Evolutionary conservation across 2,329 filamentous ascomycete species (phyloP).

Genomic region (Epicoccum nigrum): DNA sequence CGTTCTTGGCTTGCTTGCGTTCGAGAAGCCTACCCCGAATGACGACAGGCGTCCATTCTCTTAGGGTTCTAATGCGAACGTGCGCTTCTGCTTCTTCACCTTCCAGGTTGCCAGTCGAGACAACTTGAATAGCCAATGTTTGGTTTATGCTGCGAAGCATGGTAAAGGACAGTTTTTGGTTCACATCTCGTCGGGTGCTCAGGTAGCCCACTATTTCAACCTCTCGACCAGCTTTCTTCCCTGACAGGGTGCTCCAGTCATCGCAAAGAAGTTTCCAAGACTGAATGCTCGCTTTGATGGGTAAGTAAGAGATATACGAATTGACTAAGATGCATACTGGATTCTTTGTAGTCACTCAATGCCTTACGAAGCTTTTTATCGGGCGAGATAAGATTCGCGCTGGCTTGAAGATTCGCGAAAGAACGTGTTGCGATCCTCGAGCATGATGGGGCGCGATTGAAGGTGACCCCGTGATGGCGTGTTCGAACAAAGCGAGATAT

Average conservation of each 20-base stretch:
- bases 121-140: constrained; percentile 56
- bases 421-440: constrained; percentile 16
- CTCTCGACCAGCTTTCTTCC: constrained; percentile 9
- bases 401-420: constrained; percentile 18
- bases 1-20: constrained; percentile 46
- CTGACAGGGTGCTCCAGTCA: constrained; percentile 33
- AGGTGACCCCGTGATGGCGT: constrained; percentile 39
- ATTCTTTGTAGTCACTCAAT: constrained; percentile 40
- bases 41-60: constrained; percentile 61
- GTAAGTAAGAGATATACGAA: not conserved
- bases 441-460: constrained; percentile 16
- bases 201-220: constrained; percentile 66
- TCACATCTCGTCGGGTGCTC: constrained; percentile 69
- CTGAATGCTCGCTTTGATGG: constrained; percentile 3
- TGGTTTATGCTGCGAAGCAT: constrained; percentile 58
- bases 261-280: constrained; percentile 38
- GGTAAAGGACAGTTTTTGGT: constrained; percentile 73
- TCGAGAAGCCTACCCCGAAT: constrained; percentile 57
- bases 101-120: constrained; percentile 51
- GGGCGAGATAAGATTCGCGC: constrained; percentile 7
- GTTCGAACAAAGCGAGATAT: constrained; percentile 42
- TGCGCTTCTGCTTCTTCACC: constrained; percentile 37
- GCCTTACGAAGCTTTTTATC: constrained; percentile 30
- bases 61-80: constrained; percentile 51
- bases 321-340: constrained; percentile 27